Conservation (phyloP, 2,329 filamentous ascomycete species). For the Rosellinia necatrix region DNA sequence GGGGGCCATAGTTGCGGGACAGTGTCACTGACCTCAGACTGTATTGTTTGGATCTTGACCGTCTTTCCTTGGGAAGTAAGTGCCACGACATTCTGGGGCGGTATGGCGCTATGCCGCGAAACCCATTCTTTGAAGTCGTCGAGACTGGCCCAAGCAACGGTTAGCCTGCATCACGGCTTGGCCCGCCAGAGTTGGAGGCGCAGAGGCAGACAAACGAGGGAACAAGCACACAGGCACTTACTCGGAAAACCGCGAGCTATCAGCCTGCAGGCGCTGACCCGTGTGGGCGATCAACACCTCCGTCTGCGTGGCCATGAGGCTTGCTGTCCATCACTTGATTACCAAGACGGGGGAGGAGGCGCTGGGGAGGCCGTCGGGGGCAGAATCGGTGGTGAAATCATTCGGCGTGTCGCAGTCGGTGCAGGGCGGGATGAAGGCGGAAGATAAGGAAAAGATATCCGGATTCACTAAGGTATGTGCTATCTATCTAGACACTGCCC, state of each 20-base stretch:
- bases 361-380: background rate
- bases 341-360: conserved; percentile 16
- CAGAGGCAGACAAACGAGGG: background rate
- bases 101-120: conserved; percentile 72
- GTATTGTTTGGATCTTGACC: conserved; percentile 78
- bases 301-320: conserved; percentile 73
- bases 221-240: conserved; percentile 49
- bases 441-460: background rate
- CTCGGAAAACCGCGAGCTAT: conserved; percentile 76
- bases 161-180: conserved; percentile 6
- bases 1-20: background rate
- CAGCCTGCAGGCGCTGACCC: conserved; percentile 81
- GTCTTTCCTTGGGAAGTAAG: conserved; percentile 85
- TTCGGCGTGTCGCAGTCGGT: conserved; percentile 2
- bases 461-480: background rate
- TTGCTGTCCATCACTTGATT: conserved; percentile 40
- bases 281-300: conserved; percentile 92
- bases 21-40: conserved; percentile 68
- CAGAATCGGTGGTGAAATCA: conserved; percentile 2
- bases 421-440: background rate
- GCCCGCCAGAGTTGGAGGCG: conserved; percentile 20
- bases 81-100: conserved; percentile 79
- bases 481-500: background rate
- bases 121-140: conserved; percentile 88
- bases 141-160: conserved; percentile 56